Conservation (phyloP, 192 early-diverging fungal species). For the Backusella circina region DNA sequence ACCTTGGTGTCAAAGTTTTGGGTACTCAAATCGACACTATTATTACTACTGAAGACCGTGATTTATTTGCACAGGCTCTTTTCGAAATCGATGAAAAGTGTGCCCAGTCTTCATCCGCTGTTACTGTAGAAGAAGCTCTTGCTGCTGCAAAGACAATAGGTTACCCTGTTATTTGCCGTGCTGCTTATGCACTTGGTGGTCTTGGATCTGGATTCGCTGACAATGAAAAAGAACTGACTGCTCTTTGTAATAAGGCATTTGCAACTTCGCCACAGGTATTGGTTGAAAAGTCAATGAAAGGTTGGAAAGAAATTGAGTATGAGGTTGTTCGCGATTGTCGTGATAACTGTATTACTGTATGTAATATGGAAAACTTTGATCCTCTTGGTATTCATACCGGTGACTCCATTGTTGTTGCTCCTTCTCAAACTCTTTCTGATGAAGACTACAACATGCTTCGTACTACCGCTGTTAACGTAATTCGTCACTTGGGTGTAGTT, state of each 20-base stretch:
- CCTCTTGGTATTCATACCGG: conserved; percentile 99
- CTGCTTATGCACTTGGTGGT: conserved; percentile 94
- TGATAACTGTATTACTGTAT: conserved; percentile 99
- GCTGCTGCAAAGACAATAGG: conserved; percentile 84
- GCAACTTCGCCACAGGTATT: conserved; percentile 91
- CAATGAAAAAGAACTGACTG: conserved; percentile 77
- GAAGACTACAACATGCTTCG: conserved; percentile 99
- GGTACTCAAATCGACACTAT: conserved; percentile 95
- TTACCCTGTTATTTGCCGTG: conserved; percentile 95
- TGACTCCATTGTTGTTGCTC: conserved; percentile 98
- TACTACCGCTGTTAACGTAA: conserved; percentile 92
- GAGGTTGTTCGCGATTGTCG: conserved; percentile 94
- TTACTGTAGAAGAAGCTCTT: conserved; percentile 81
- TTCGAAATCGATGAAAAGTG: conserved; percentile 88
- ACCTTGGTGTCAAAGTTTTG: conserved; percentile 86
- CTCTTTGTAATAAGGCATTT: conserved; percentile 85
- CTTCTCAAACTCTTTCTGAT: conserved; percentile 94
- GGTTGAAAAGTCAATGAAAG: conserved; percentile 97
- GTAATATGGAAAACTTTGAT: conserved; percentile 99
- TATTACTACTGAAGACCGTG: conserved; percentile 96
- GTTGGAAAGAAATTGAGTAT: conserved; percentile 99
- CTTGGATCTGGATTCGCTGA: conserved; percentile 97
- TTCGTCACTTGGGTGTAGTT: conserved; percentile 96
- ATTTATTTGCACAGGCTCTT: conserved; percentile 86
- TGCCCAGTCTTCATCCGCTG: conserved; percentile 83